A percentile compares a stretch with the other conserved stretches of the same genome.
phyloP scores from a whole-genome alignment of 2,329 filamentous ascomycete genomes.

The Mycosphaerella sp. region DNA sequence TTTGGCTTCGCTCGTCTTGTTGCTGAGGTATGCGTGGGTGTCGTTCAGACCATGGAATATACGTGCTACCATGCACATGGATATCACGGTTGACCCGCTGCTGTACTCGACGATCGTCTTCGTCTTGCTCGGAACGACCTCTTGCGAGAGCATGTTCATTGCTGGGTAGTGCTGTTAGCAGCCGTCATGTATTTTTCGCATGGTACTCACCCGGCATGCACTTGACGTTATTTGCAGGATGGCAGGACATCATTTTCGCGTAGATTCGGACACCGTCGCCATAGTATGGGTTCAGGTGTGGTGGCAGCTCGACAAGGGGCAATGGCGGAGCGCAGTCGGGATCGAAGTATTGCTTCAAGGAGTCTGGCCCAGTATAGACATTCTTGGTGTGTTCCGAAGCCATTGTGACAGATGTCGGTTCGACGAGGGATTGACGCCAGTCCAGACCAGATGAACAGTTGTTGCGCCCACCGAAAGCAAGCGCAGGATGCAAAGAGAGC shows the following conservation, averaged over 20 bases:
- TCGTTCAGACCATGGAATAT: slow-evolving; percentile 49
- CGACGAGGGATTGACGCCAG: neutral
- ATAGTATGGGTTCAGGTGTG: slow-evolving; percentile 51
- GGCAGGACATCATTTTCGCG: slow-evolving; percentile 61
- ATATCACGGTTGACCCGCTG: slow-evolving; percentile 58
- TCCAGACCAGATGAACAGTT: neutral
- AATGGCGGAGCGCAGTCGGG: slow-evolving; percentile 53
- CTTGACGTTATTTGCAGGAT: slow-evolving; percentile 61
- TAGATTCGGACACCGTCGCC: slow-evolving; percentile 57
- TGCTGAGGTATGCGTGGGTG: slow-evolving; percentile 51
- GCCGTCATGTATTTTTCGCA: neutral
- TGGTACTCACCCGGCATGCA: slow-evolving; percentile 49
- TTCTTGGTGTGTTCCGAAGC: slow-evolving; percentile 35
- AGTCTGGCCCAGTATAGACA: slow-evolving; percentile 53
- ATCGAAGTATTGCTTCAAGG: slow-evolving; percentile 54
- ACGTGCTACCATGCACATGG: slow-evolving; percentile 51
- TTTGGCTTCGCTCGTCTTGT: slow-evolving; percentile 52
- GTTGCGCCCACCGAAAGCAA: neutral
- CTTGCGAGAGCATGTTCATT: slow-evolving; percentile 17
- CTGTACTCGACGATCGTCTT: slow-evolving; percentile 55
- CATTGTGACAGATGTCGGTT: neutral
- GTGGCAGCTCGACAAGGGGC: slow-evolving; percentile 57
- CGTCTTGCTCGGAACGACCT: slow-evolving; percentile 30
- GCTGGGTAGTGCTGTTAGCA: slow-evolving; percentile 7
- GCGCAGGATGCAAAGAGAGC: no score